Evolutionary conservation across 2,329 filamentous ascomycete genomes (phyloP).

Genomic region (Sporothrix schenckii): DNA sequence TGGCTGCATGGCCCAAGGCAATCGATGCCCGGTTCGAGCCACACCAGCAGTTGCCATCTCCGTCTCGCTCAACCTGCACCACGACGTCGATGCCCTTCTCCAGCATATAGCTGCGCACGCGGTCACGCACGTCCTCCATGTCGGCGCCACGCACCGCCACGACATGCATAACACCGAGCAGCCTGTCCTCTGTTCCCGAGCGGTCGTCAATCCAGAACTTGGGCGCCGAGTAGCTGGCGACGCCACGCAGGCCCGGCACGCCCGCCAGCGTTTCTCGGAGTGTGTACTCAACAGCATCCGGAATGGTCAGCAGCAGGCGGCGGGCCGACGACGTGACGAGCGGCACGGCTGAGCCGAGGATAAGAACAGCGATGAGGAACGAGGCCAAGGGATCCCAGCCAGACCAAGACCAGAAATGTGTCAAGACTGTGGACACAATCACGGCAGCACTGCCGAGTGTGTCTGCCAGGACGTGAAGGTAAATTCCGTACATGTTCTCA

Average conservation of each 20-base stretch:
- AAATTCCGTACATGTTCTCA: constrained; percentile 98
- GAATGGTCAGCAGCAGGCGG: constrained; percentile 79
- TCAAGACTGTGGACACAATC: constrained; percentile 85
- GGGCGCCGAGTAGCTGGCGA: constrained; percentile 81
- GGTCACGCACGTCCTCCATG: constrained; percentile 78
- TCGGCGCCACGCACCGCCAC: constrained; percentile 72
- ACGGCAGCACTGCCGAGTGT: constrained; percentile 93
- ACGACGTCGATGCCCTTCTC: constrained; percentile 77
- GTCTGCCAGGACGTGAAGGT: constrained; percentile 91
- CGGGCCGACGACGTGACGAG: constrained; percentile 83
- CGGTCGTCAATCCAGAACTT: constrained; percentile 91
- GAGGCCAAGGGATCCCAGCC: constrained; percentile 95
- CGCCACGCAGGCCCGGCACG: constrained; percentile 78
- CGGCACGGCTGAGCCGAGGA: constrained; percentile 88
- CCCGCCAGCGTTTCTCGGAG: constrained; percentile 84
- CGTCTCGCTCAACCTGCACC: constrained; percentile 85
- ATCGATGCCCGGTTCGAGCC: constrained; percentile 47
- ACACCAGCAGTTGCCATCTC: constrained; percentile 68
- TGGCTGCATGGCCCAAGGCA: constrained; percentile 34
- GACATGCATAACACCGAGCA: constrained; percentile 85
- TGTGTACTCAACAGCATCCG: constrained; percentile 82
- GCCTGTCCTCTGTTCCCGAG: constrained; percentile 57
- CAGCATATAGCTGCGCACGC: constrained; percentile 71
- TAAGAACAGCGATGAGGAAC: constrained; percentile 88
- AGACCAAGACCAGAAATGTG: constrained; percentile 84